Conservation (phyloP, 2,329 filamentous ascomycete genomes). For the Fusarium subglutinans region DNA sequence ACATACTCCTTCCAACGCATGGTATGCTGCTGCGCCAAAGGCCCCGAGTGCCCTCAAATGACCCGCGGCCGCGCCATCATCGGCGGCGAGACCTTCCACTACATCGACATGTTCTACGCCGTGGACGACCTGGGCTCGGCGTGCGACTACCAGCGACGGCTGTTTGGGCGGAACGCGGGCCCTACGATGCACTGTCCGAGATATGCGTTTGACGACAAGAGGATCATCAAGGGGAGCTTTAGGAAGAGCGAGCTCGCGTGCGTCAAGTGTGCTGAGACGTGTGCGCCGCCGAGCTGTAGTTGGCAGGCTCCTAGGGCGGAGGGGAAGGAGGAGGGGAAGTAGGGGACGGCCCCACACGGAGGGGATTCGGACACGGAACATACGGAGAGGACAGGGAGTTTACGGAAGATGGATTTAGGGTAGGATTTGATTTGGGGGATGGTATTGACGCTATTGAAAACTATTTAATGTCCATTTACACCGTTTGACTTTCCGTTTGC, state of each 20-base stretch:
- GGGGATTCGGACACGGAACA: neutral
- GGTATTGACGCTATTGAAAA: neutral
- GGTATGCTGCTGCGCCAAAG: slow-evolving; percentile 43
- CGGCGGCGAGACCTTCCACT: slow-evolving; percentile 39
- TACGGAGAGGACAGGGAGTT: neutral
- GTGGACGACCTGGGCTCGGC: slow-evolving; percentile 42
- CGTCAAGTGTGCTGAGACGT: slow-evolving; percentile 42
- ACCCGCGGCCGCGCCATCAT: slow-evolving; percentile 31
- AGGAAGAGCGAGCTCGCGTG: slow-evolving; percentile 41
- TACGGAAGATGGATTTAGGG: neutral
- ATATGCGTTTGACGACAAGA: slow-evolving; percentile 41
- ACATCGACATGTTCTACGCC: slow-evolving; percentile 38
- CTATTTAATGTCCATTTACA: neutral
- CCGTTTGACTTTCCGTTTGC: neutral
- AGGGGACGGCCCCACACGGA: neutral
- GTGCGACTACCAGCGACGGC: slow-evolving; percentile 42
- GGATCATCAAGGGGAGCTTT: slow-evolving; percentile 39
- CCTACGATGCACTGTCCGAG: slow-evolving; percentile 40
- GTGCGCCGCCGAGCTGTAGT: slow-evolving; percentile 39
- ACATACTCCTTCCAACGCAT: slow-evolving; percentile 42
- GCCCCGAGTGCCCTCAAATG: slow-evolving; percentile 41
- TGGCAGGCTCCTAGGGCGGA: slow-evolving; percentile 39
- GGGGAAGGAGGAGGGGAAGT: slow-evolving; percentile 5
- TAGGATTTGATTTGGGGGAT: neutral
- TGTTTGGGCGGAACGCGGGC: slow-evolving; percentile 35